phyloP scores from a whole-genome alignment of 2,329 filamentous ascomycete species.

The Blumeria hordei region DNA sequence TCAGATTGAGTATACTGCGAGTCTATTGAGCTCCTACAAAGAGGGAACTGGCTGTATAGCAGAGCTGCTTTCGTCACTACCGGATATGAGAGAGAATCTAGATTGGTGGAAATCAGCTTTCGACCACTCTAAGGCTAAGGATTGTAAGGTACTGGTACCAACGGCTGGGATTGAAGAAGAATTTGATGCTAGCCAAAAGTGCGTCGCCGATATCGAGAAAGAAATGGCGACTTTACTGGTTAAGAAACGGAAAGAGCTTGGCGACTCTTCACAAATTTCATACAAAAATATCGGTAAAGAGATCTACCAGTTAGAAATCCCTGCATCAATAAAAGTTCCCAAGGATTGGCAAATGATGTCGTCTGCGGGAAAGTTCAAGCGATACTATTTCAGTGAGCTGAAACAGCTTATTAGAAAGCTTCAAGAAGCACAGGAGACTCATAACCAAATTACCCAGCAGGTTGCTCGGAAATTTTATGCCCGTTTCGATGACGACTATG shows the following conservation, averaged over 20 bases:
- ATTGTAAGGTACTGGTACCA: slow-evolving; percentile 63
- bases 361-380: slow-evolving; percentile 67
- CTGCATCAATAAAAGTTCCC: slow-evolving; percentile 62
- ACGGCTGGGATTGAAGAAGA: slow-evolving; percentile 73
- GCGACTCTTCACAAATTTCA: slow-evolving; percentile 40
- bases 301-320: slow-evolving; percentile 84
- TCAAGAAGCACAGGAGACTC: slow-evolving; percentile 84
- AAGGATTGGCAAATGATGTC: slow-evolving; percentile 92
- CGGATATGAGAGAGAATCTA: slow-evolving; percentile 49
- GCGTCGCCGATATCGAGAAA: slow-evolving; percentile 49
- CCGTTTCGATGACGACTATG: slow-evolving; percentile 72
- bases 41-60: slow-evolving; percentile 67
- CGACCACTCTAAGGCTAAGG: slow-evolving; percentile 54
- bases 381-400: slow-evolving; percentile 78
- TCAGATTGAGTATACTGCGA: slow-evolving; percentile 88
- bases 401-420: slow-evolving; percentile 62
- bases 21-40: slow-evolving; percentile 47
- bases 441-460: slow-evolving; percentile 73
- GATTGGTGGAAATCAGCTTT: slow-evolving; percentile 82
- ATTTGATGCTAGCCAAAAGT: slow-evolving; percentile 63
- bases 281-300: slow-evolving; percentile 85
- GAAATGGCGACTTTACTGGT: slow-evolving; percentile 49
- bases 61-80: slow-evolving; percentile 65
- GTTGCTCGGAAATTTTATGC: slow-evolving; percentile 63
- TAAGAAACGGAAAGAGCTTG: slow-evolving; percentile 46